These are phyloP conservation scores for Fusarium subtropicale DNA, from an alignment of 2,329 filamentous ascomycete genomes.

Conservation along the genomic window DNA sequence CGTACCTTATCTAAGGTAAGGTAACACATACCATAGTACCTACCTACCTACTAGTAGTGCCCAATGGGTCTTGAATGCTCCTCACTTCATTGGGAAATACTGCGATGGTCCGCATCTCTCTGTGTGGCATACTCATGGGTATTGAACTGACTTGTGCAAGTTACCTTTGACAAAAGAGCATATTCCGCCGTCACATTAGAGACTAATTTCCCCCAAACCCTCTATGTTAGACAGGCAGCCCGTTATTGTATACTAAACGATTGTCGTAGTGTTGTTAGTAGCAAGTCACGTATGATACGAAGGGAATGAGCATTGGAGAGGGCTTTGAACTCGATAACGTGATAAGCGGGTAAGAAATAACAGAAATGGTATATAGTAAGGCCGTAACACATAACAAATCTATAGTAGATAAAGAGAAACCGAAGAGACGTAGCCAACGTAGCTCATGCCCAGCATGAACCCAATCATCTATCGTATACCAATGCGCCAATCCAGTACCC, in stretches of 20 bases:
- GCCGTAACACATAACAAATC: not conserved
- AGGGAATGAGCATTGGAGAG: not conserved
- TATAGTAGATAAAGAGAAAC: conserved; percentile 18
- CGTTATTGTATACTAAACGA: not conserved
- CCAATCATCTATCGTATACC: conserved; percentile 8
- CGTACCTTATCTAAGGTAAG: not conserved
- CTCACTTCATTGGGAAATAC: not conserved
- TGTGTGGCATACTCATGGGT: not conserved
- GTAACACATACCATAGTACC: too few relatives aligned
- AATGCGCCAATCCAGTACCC: not conserved
- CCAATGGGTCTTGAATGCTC: not conserved
- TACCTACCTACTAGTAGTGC: not conserved
- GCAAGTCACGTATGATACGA: not conserved
- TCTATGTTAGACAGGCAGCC: not conserved
- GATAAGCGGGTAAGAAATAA: not conserved
- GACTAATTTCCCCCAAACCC: not conserved
- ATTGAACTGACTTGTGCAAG: not conserved
- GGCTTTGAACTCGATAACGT: not conserved
- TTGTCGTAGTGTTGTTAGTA: not conserved
- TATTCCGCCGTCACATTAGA: not conserved
- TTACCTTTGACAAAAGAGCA: not conserved
- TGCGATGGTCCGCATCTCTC: not conserved
- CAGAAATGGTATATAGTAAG: conserved; percentile 3
- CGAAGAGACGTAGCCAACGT: conserved; percentile 7
- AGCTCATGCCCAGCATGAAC: conserved; percentile 31